Percentiles rank a stretch among this genome's conserved stretches.
These are phyloP conservation scores for Fusarium sp. DNA, from an alignment of 2,329 filamentous ascomycete species.

Conservation along the genomic window DNA sequence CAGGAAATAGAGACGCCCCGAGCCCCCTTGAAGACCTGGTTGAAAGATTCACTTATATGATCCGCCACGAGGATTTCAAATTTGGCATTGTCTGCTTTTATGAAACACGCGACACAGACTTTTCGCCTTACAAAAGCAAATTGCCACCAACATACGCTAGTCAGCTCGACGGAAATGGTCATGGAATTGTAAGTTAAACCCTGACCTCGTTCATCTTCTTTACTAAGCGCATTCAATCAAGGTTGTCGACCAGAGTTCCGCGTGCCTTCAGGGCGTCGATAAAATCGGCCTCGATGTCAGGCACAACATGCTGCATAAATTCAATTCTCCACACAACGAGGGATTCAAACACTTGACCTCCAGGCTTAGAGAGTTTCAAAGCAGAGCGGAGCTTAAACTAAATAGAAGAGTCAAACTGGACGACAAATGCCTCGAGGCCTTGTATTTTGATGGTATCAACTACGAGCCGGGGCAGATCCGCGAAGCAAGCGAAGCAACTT, in stretches of 20 bases:
- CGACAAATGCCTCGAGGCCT: background rate
- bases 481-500: background rate
- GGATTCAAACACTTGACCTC: background rate
- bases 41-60: background rate
- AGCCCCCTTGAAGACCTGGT: background rate
- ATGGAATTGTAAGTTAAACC: background rate
- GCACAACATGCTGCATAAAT: background rate
- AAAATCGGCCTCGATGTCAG: background rate
- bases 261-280: background rate
- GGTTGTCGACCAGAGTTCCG: background rate
- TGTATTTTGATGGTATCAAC: background rate
- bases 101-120: background rate
- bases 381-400: background rate
- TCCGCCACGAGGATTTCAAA: background rate
- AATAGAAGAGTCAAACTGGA: no score
- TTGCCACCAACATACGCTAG: background rate
- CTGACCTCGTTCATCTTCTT: accelerated
- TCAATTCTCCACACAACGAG: background rate
- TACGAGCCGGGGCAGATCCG: background rate
- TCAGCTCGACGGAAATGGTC: background rate
- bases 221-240: background rate
- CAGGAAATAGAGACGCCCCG: background rate
- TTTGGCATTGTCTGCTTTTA: background rate
- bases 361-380: background rate
- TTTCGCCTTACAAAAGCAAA: background rate